These are phyloP conservation scores for Sporobolomyces pararoseus DNA, from an alignment of 768 basidiomycete species.

Conservation along the genomic window DNA sequence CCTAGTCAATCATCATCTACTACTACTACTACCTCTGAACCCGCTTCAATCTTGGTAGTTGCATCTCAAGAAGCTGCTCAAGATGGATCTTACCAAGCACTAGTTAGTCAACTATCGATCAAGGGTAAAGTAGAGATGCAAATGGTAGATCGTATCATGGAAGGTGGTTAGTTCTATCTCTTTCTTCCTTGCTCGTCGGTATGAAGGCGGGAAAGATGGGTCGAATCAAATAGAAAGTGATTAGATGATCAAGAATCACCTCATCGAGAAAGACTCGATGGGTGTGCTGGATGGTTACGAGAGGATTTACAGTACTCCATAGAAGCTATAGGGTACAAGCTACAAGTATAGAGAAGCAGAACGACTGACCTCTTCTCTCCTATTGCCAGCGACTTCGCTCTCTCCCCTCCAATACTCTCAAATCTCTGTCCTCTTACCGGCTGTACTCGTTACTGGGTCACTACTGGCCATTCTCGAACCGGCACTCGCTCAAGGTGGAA, in stretches of 20 bases:
- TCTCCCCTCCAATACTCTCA: conserved; percentile 49
- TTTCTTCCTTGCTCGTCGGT: too few relatives aligned
- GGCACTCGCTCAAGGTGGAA: conserved; percentile 24
- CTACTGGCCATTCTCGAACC: conserved; percentile 49
- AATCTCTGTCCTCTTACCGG: conserved; percentile 59
- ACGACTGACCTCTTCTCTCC: background rate
- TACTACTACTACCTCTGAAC: conserved; percentile 42
- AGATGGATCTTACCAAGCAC: conserved; percentile 71
- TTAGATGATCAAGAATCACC: conserved; percentile 6
- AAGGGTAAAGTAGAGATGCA: conserved; percentile 68
- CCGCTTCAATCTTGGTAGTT: conserved; percentile 63
- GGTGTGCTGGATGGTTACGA: background rate
- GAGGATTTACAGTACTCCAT: background rate
- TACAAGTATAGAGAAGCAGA: background rate
- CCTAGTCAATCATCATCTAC: background rate
- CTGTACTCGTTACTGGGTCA: conserved; percentile 59
- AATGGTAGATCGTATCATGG: conserved; percentile 75
- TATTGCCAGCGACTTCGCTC: conserved; percentile 37
- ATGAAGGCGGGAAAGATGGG: too few relatives aligned
- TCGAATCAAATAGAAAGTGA: background rate
- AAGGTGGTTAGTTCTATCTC: conserved; percentile 62
- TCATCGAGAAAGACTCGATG: too few relatives aligned
- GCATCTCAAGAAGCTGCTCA: conserved; percentile 73
- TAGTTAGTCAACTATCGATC: conserved; percentile 58
- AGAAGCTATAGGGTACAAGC: background rate